Percentiles rank a stretch among this genome's conserved stretches.
Conservation (phyloP, 1,139 yeast species). For the Hanseniaspora gamundiae region DNA sequence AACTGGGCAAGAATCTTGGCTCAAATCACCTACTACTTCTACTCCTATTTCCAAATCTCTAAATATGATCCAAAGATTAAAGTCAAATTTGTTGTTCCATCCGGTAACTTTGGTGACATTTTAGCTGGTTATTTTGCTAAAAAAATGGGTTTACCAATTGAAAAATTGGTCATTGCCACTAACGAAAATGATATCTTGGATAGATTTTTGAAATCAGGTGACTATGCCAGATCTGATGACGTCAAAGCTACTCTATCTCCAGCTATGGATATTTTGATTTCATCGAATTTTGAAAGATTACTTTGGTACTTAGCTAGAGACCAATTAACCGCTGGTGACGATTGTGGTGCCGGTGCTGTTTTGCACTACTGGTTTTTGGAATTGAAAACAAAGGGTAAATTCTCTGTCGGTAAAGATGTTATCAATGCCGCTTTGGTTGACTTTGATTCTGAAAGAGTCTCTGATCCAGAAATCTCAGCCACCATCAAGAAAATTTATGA, state of each 20-base stretch:
- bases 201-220: conserved; percentile 79
- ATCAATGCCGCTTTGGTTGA: conserved; percentile 53
- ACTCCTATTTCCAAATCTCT: conserved; percentile 73
- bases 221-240: conserved; percentile 59
- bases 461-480: conserved; percentile 59
- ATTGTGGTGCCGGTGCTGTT: conserved; percentile 61
- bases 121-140: conserved; percentile 93
- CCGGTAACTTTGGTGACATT: conserved; percentile 96
- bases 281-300: conserved; percentile 91
- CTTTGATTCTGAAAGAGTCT: conserved; percentile 71
- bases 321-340: conserved; percentile 41
- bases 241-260: conserved; percentile 91
- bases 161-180: conserved; percentile 81
- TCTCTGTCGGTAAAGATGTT: conserved; percentile 55
- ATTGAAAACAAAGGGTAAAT: conserved; percentile 65
- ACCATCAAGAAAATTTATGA: conserved; percentile 65
- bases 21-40: conserved; percentile 92
- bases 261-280: conserved; percentile 95
- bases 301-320: conserved; percentile 87
- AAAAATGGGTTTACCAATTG: conserved; percentile 89
- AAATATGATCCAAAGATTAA: conserved; percentile 31
- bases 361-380: conserved; percentile 69
- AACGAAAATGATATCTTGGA: conserved; percentile 90
- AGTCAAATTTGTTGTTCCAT: conserved; percentile 84
- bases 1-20: conserved; percentile 99